A percentile compares a stretch with the other conserved stretches of the same genome.
Evolutionary conservation across 257 asterid species (phyloP).

Genomic region (Nicotiana undulata): DNA sequence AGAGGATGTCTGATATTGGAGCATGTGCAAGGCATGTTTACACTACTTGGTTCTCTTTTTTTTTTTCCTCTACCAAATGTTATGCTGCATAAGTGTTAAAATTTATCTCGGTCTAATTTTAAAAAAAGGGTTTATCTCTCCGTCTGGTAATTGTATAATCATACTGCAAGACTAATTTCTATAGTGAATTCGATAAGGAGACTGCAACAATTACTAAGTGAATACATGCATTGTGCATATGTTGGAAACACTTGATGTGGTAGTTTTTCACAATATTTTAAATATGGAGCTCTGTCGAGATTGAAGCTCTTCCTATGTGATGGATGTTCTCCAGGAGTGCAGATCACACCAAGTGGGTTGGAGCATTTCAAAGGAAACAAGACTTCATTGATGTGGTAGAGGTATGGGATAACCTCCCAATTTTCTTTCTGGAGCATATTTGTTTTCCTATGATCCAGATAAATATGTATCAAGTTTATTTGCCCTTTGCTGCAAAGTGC

Average conservation of each 20-base stretch:
- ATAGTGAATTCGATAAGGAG: not conserved
- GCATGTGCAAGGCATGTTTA: not conserved
- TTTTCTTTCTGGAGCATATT: not conserved
- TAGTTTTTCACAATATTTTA: not conserved
- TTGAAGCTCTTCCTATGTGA: not conserved
- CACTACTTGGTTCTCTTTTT: not conserved
- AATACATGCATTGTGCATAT: not conserved
- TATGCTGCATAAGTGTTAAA: not conserved
- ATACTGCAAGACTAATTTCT: not conserved
- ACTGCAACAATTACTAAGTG: not conserved
- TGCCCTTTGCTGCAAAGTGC: not conserved
- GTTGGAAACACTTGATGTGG: not conserved
- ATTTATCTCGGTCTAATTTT: not conserved
- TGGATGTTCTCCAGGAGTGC: constrained; percentile 52
- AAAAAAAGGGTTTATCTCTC: not conserved
- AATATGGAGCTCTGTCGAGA: not conserved
- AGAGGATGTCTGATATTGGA: not conserved
- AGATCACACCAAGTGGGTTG: constrained; percentile 90
- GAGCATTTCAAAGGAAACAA: constrained; percentile 66
- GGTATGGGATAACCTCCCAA: constrained; percentile 29
- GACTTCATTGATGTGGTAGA: constrained; percentile 93
- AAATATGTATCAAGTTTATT: not conserved
- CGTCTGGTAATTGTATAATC: not conserved
- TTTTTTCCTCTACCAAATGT: not conserved
- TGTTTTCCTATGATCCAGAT: not conserved